Evolutionary conservation across 176 grass and related monocot species (phyloP), one percentile per base, ranked within the genome.

Genomic region (Oryza rufipogon): DNA sequence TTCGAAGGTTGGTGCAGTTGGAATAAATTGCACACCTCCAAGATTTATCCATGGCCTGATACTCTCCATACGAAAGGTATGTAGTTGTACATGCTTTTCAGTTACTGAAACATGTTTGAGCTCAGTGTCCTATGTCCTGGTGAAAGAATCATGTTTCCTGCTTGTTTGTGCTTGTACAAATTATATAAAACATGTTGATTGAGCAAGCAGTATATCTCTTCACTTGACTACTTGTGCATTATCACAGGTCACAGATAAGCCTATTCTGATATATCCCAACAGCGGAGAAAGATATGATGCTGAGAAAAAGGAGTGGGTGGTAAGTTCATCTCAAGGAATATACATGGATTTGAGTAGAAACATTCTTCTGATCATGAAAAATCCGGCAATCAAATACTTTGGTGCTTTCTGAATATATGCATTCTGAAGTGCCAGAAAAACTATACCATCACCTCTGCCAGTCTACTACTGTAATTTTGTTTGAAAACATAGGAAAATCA

Each of bases 11-110:
- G 81, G 90, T 66, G 93, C 93, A 0, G 81, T 99, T 69, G 97
- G 97, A 46, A 99, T 99, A 88, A 99, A 99, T 46, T 99, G 97
- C 88, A 99, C 93, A 0, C 93, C 97, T 67, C 96, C 97, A 66
- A 86, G 97, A 83, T 99, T 99, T 82, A 96, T 99, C 52, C 93
- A 96, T 83, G 84, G 78, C 19, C 67, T 99, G 74, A 96, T 94
- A 87, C 88, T 86, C 49, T 91, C 90, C 23, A 88, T 94, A 17
- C 65, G 70, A 68, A 96, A 96, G 93, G 97, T 96, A 96, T 75
- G 11, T 26, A 20, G 1, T 49, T 1, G 23, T 54, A 64, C 17
- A 20, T 73, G 30, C 19, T 32, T 48, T 48, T 41, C 48, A 64
- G 1, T 45, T 73, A n/a, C 6, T 42, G 30, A 76, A 38, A 25